Evolutionary conservation across 2,329 filamentous ascomycete genomes (phyloP).

Genomic region (Trichoderma koningii): DNA sequence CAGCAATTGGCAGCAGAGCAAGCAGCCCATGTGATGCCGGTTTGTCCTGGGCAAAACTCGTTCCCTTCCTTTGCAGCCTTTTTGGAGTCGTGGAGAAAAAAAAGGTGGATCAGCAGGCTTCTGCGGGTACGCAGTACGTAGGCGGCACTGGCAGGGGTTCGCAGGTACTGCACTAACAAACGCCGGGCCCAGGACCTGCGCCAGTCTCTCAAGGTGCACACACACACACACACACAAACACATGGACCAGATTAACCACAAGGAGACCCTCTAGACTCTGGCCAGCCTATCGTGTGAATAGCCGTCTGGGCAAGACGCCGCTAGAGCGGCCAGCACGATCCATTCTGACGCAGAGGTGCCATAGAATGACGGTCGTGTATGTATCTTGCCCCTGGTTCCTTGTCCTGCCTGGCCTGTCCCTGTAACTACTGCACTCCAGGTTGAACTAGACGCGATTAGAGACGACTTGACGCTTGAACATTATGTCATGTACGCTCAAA

Average conservation of each 20-base stretch:
- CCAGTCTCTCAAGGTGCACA: background rate
- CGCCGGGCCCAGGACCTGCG: background rate
- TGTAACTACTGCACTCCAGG: constrained; percentile 2
- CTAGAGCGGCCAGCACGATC: too few species aligned
- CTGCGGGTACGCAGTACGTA: constrained; percentile 10
- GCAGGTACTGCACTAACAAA: background rate
- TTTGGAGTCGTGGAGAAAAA: constrained; percentile 24
- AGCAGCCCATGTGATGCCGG: constrained; percentile 40
- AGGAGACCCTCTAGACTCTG: background rate
- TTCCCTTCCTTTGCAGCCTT: constrained; percentile 27
- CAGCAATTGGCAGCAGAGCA: constrained; percentile 31
- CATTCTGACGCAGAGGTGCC: too few species aligned
- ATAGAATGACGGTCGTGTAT: too few species aligned
- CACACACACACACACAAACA: background rate
- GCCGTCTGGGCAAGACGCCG: background rate
- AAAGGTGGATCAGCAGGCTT: constrained; percentile 37
- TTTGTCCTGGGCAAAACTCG: constrained; percentile 34
- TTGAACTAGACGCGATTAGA: background rate
- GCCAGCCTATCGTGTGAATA: constrained; percentile 8
- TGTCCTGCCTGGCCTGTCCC: background rate
- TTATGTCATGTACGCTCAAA: too few species aligned
- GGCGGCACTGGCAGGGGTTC: background rate
- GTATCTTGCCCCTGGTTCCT: too few species aligned
- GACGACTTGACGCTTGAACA: background rate
- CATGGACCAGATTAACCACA: background rate